phyloP scores from a whole-genome alignment of 345 rosid genomes.

The Euphorbia peplus region DNA sequence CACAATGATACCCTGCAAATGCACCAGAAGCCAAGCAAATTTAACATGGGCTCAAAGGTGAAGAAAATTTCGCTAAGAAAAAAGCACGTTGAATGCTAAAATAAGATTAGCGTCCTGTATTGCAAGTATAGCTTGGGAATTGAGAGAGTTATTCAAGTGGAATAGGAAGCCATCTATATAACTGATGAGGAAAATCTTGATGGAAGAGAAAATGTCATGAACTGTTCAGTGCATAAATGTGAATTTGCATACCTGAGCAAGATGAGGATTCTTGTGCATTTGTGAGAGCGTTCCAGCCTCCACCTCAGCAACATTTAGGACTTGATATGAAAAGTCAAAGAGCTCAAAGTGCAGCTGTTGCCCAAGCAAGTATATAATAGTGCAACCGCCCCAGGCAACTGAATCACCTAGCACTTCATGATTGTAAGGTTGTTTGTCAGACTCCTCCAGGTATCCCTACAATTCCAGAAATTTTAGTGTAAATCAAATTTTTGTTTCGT shows the following conservation, averaged over 20 bases:
- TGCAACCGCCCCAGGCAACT: constrained; percentile 98
- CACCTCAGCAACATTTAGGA: constrained; percentile 93
- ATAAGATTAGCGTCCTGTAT: not conserved
- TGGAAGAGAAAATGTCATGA: not conserved
- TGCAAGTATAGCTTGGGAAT: not conserved
- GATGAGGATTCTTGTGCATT: constrained; percentile 50
- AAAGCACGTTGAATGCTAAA: not conserved
- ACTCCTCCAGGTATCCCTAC: constrained; percentile 86
- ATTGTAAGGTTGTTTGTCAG: constrained; percentile 43
- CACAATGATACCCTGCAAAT: not conserved
- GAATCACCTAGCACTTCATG: constrained; percentile 81
- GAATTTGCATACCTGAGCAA: constrained; percentile 51
- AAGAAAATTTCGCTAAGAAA: not conserved
- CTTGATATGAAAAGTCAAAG: constrained; percentile 92
- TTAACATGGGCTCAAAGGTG: not conserved
- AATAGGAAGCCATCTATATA: not conserved
- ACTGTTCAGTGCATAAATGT: not conserved
- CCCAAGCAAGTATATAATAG: constrained; percentile 90
- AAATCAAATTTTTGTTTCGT: not conserved
- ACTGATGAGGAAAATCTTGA: not conserved
- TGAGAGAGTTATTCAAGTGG: not conserved
- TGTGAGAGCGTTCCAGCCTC: constrained; percentile 66
- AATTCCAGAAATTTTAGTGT: constrained; percentile 18
- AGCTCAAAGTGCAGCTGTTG: constrained; percentile 98
- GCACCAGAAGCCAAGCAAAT: not conserved